A percentile compares a stretch with the other conserved stretches of the same genome.
Conservation (phyloP, 1,139 yeast species). For the Pneumocystis canis region DNA sequence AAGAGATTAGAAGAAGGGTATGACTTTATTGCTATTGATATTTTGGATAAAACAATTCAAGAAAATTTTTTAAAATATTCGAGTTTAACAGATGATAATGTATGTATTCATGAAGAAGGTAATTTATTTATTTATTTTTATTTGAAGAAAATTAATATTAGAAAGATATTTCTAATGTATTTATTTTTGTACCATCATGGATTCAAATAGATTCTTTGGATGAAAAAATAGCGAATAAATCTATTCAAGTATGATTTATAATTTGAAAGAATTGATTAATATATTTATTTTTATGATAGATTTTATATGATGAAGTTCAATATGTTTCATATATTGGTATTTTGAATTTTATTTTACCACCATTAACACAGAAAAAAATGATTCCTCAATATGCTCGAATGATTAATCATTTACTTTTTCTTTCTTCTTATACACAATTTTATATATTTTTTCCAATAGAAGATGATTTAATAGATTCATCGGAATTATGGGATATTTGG, state of each 20-base stretch:
- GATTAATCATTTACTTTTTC: conserved; percentile 23
- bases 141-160: background rate
- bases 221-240: conserved; percentile 34
- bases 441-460: conserved; percentile 32
- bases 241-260: conserved; percentile 35
- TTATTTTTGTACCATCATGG: conserved; percentile 50
- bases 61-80: background rate
- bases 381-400: conserved; percentile 36
- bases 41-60: background rate
- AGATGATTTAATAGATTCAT: conserved; percentile 30
- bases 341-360: conserved; percentile 39
- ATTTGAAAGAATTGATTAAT: conserved; percentile 40
- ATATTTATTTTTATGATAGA: background rate
- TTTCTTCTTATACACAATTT: conserved; percentile 25
- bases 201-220: conserved; percentile 44
- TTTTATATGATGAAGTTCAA: conserved; percentile 37
- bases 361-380: conserved; percentile 43
- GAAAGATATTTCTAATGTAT: conserved; percentile 21
- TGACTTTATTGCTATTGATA: background rate
- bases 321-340: conserved; percentile 45
- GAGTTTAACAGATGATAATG: background rate
- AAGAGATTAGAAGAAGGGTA: background rate
- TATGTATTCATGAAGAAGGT: background rate
- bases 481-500: conserved; percentile 61
- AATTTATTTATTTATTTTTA: background rate